Percentiles rank a stretch among this genome's conserved stretches.
These are phyloP conservation scores for Phaeodactylum tricornutum DNA, from an alignment of 108 stramenopile genomes.

Conservation along the genomic window DNA sequence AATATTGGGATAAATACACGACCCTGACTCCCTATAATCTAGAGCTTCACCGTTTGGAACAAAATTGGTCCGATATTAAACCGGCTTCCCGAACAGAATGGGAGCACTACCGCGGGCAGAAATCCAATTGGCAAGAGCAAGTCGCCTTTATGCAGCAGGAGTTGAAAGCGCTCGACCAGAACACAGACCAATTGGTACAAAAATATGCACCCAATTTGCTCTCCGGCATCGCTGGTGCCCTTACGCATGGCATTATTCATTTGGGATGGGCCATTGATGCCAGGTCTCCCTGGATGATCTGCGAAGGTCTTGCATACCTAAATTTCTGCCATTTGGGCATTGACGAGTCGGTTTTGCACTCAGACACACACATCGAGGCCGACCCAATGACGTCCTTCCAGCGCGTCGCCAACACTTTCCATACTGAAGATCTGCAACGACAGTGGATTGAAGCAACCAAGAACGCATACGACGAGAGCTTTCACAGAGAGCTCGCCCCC, in stretches of 20 bases:
- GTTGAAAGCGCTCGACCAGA: background rate
- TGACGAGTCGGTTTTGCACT: background rate
- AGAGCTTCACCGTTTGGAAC: background rate
- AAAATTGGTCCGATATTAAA: background rate
- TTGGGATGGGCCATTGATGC: constrained; percentile 23
- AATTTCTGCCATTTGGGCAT: constrained; percentile 7
- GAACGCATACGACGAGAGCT: constrained; percentile 13
- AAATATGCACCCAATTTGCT: constrained; percentile 6
- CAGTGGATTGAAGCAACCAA: constrained; percentile 6
- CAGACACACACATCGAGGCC: background rate
- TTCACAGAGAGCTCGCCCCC: constrained; percentile 11
- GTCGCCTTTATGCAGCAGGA: constrained; percentile 6
- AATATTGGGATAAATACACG: constrained; percentile 16
- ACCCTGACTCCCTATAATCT: constrained; percentile 7
- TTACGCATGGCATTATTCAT: constrained; percentile 19
- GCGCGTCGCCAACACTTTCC: background rate
- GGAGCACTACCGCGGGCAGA: constrained; percentile 6
- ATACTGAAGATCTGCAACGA: background rate
- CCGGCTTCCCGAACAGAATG: constrained; percentile 1
- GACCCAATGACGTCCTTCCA: constrained; percentile 2
- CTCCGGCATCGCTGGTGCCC: constrained; percentile 7
- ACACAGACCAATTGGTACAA: constrained; percentile 2
- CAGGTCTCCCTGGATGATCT: constrained; percentile 6
- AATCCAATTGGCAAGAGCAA: constrained; percentile 7
- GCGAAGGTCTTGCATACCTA: constrained; percentile 15